These are phyloP conservation scores for Lanmaoa pseudosensibilis DNA, from an alignment of 768 basidiomycete genomes.

Conservation along the genomic window DNA sequence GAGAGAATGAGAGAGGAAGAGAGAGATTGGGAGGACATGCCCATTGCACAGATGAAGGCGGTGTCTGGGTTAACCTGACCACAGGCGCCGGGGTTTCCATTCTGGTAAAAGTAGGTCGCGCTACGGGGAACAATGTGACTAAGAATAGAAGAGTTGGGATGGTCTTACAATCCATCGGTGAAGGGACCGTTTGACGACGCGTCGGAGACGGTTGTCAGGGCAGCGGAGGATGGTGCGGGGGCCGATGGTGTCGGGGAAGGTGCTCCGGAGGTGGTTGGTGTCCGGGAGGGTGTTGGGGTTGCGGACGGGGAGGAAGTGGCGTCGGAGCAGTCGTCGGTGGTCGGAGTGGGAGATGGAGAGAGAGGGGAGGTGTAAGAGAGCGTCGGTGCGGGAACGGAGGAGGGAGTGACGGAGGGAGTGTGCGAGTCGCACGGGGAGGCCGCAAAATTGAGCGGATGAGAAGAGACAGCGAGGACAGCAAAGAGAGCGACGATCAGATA, in stretches of 20 bases:
- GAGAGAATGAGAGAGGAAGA: constrained; percentile 2
- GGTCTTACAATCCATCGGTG: constrained; percentile 46
- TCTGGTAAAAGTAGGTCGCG: constrained; percentile 70
- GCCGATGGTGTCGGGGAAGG: neutral
- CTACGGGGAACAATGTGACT: constrained; percentile 30
- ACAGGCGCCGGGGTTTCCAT: constrained; percentile 77
- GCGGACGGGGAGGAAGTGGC: neutral
- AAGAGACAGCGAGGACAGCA: constrained; percentile 57
- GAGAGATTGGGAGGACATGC: constrained; percentile 35
- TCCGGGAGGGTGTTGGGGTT: neutral
- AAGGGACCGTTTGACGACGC: constrained; percentile 30
- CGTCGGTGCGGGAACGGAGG: too few species aligned
- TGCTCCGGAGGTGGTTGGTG: neutral
- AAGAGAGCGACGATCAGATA: constrained; percentile 44
- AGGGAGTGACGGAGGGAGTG: too few species aligned
- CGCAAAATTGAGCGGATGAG: constrained; percentile 30
- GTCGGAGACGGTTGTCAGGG: neutral
- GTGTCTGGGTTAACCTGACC: constrained; percentile 59
- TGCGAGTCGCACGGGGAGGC: too few species aligned
- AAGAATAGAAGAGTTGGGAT: neutral
- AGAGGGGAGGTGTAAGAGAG: too few species aligned
- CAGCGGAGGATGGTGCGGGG: too few species aligned
- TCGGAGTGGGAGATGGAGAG: too few species aligned
- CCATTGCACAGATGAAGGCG: constrained; percentile 62
- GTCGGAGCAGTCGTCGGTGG: neutral